Evolutionary conservation across 164 flowering plant genomes (phyloP).

Genomic region (Malania oleifera): DNA sequence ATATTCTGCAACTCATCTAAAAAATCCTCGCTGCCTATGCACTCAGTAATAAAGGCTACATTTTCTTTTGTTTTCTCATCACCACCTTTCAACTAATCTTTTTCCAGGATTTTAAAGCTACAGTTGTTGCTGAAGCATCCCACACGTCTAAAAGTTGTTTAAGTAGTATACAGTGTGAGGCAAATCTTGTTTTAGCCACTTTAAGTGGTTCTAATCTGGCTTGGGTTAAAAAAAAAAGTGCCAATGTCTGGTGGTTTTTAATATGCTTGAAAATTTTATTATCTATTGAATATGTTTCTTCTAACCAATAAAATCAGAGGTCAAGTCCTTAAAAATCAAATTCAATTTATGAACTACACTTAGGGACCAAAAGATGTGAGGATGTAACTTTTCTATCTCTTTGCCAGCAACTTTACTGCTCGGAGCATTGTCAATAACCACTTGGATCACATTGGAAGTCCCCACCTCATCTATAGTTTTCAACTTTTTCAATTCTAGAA

Average conservation of each 20-base stretch:
- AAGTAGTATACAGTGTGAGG: not conserved
- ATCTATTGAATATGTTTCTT: not conserved
- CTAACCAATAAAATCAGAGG: not conserved
- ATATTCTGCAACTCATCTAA: not conserved
- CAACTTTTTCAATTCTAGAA: not conserved
- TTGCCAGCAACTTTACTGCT: not conserved
- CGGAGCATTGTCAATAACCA: not conserved
- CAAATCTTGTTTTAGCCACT: not conserved
- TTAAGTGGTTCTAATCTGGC: not conserved
- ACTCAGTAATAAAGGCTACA: not conserved
- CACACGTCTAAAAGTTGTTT: not conserved
- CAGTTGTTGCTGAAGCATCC: not conserved
- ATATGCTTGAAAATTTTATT: not conserved
- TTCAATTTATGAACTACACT: not conserved
- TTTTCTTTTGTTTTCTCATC: not conserved
- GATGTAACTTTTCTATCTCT: not conserved
- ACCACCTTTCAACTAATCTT: not conserved
- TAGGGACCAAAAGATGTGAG: not conserved
- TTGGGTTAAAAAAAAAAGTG: not conserved
- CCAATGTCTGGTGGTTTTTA: not conserved
- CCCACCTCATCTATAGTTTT: not conserved
- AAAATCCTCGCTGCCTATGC: not conserved
- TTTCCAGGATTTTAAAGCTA: not conserved
- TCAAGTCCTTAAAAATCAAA: not conserved
- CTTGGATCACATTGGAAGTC: not conserved